Conservation (phyloP, 2,329 filamentous ascomycete species). For the Stachybotrys elegans region DNA sequence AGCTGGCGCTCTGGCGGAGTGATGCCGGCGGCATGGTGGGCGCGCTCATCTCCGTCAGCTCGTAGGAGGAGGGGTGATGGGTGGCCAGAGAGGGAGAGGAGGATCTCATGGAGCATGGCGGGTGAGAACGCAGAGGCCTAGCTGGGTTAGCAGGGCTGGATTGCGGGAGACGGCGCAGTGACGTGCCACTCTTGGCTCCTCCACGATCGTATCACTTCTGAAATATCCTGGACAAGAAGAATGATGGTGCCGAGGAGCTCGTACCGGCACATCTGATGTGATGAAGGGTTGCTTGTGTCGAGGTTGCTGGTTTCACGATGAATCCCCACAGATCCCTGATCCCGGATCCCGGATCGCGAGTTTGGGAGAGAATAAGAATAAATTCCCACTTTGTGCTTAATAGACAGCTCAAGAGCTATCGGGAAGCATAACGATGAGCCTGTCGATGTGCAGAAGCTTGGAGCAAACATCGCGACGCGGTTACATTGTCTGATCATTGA, state of each 20-base stretch:
- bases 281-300: conserved; percentile 8
- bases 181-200: conserved; percentile 21
- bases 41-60: conserved; percentile 39
- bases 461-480: too few relatives aligned
- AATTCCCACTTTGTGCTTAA: too few relatives aligned
- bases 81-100: conserved; percentile 92
- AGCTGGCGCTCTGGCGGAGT: conserved; percentile 81
- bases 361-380: too few relatives aligned
- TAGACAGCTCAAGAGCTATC: too few relatives aligned
- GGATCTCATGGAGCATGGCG: conserved; percentile 96
- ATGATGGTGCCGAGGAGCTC: conserved; percentile 47
- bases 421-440: too few relatives aligned
- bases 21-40: conserved; percentile 43
- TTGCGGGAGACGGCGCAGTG: too few relatives aligned
- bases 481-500: not conserved
- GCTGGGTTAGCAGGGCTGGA: conserved; percentile 5
- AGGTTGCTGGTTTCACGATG: conserved; percentile 6
- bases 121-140: conserved; percentile 5
- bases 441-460: too few relatives aligned
- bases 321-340: too few relatives aligned
- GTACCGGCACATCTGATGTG: conserved; percentile 45
- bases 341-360: too few relatives aligned
- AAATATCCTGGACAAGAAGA: conserved; percentile 39
- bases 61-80: conserved; percentile 84
- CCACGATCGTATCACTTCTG: conserved; percentile 31